Conservation (phyloP, 2,329 filamentous ascomycete genomes). For the Nothopassalora personata region DNA sequence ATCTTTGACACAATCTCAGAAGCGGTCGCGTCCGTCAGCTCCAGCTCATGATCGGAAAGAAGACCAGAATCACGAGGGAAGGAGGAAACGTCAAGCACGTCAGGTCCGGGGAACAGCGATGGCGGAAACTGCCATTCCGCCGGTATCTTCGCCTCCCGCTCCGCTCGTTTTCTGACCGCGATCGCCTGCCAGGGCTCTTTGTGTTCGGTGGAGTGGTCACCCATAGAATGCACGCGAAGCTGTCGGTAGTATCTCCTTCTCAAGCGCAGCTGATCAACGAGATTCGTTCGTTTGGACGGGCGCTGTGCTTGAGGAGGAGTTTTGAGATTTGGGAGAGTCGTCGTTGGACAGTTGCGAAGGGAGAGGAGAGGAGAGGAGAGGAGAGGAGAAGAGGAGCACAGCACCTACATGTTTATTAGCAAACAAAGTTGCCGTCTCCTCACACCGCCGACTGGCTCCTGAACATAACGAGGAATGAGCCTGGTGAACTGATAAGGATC, state of each 20-base stretch:
- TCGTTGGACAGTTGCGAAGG: not conserved
- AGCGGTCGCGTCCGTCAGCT: constrained; percentile 48
- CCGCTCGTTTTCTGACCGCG: constrained; percentile 38
- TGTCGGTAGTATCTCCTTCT: not conserved
- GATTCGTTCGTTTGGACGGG: not conserved
- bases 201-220: not conserved
- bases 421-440: not conserved
- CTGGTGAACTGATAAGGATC: not conserved
- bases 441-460: not conserved
- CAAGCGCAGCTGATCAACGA: not conserved
- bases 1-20: constrained; percentile 18
- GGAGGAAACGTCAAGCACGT: constrained; percentile 38
- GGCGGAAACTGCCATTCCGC: constrained; percentile 36
- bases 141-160: constrained; percentile 40
- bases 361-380: not conserved
- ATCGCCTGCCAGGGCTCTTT: constrained; percentile 36
- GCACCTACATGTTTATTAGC: not conserved
- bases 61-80: constrained; percentile 9
- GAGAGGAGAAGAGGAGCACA: not conserved
- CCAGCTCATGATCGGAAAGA: constrained; percentile 40
- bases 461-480: not conserved
- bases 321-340: not conserved
- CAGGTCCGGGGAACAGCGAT: constrained; percentile 43
- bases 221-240: not conserved
- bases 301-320: not conserved